Evolutionary conservation across 345 rosid species (phyloP).

Genomic region (Kernera saxatilis): DNA sequence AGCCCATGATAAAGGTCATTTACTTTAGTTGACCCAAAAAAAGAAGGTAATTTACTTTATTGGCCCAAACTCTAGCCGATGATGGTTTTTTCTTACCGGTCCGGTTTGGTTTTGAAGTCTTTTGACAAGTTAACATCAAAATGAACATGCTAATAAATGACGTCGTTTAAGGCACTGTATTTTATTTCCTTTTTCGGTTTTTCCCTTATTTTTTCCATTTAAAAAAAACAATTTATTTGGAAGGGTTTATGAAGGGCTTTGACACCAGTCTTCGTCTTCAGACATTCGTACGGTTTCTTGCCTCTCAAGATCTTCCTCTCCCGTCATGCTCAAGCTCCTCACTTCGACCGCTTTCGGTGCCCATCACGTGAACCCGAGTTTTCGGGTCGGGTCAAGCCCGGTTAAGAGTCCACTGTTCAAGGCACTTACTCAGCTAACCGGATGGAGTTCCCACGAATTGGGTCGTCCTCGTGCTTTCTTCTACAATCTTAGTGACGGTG

Average conservation of each 20-base stretch:
- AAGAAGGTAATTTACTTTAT: no score
- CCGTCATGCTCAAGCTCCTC: constrained; percentile 50
- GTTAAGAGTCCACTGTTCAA: constrained; percentile 27
- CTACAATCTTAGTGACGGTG: constrained; percentile 38
- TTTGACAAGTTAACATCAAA: neutral
- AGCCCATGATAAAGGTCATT: neutral
- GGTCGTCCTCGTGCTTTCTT: constrained; percentile 49
- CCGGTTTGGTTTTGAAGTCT: neutral
- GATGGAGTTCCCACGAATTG: constrained; percentile 20
- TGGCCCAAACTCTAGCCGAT: neutral
- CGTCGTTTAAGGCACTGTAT: neutral
- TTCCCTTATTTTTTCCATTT: neutral
- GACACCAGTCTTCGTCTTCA: constrained; percentile 2
- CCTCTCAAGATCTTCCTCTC: neutral
- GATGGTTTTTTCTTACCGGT: neutral
- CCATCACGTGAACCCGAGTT: constrained; percentile 22
- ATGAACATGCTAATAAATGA: neutral
- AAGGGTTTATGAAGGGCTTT: constrained; percentile 49
- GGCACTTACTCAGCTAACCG: constrained; percentile 38
- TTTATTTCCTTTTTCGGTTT: neutral
- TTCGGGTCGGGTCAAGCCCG: constrained; percentile 21
- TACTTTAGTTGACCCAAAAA: no score
- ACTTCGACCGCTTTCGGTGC: constrained; percentile 30
- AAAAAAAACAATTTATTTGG: no score
- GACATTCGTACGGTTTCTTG: constrained; percentile 20